These are phyloP conservation scores for Pisolithus marmoratus DNA, from an alignment of 768 basidiomycete genomes.

Conservation along the genomic window DNA sequence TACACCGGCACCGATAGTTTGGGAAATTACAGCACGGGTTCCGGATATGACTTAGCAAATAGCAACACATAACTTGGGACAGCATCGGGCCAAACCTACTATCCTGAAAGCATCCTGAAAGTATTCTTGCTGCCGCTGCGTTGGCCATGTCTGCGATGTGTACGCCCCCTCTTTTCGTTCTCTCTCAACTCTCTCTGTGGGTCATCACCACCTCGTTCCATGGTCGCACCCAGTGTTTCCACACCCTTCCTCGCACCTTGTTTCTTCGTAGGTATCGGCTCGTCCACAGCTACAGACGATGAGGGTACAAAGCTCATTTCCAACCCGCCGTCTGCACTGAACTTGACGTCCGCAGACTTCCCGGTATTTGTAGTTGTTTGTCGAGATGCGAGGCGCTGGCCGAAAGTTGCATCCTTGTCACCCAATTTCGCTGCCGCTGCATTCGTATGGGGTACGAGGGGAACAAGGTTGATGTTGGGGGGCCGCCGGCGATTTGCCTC, in stretches of 20 bases:
- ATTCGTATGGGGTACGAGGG: constrained; percentile 46
- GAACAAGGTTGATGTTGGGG: constrained; percentile 58
- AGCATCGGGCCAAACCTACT: neutral
- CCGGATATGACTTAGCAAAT: neutral
- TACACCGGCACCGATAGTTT: no score
- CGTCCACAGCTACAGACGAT: constrained; percentile 15
- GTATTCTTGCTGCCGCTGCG: constrained; percentile 90
- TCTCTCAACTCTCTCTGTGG: constrained; percentile 46
- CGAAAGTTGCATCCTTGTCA: constrained; percentile 60
- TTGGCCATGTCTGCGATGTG: constrained; percentile 66
- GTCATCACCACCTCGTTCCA: constrained; percentile 74
- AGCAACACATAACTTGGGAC: neutral
- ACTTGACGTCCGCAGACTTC: constrained; percentile 17
- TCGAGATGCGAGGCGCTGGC: constrained; percentile 50
- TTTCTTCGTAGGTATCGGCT: constrained; percentile 20
- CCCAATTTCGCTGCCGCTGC: constrained; percentile 21
- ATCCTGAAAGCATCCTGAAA: constrained; percentile 37
- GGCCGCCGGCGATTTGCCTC: constrained; percentile 35
- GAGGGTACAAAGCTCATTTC: constrained; percentile 82
- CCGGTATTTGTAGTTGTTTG: constrained; percentile 7
- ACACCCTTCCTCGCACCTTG: constrained; percentile 49
- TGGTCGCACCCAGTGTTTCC: constrained; percentile 79
- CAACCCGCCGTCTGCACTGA: constrained; percentile 57
- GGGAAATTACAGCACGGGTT: neutral
- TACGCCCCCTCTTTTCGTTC: constrained; percentile 72